Percentiles rank a stretch among this genome's conserved stretches.
These are phyloP conservation scores for Azolla pinnata DNA, from an alignment of 75 land plant species.

Conservation along the genomic window DNA sequence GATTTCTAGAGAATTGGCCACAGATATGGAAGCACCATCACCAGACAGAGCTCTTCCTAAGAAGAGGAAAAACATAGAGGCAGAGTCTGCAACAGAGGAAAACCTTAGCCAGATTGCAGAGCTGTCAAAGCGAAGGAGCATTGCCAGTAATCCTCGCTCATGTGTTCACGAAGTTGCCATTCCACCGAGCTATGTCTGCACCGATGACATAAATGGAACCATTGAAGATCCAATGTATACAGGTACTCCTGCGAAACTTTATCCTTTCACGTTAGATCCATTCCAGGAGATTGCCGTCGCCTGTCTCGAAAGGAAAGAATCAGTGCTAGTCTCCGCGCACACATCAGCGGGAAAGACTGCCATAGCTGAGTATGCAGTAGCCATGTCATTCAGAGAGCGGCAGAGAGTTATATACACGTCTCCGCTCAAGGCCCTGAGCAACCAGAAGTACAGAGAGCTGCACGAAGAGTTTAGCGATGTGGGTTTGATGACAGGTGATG, in stretches of 20 bases:
- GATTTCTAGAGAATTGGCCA: too few relatives aligned
- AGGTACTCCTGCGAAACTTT: conserved; percentile 52
- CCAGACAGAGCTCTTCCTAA: too few relatives aligned
- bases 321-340: conserved; percentile 50
- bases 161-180: conserved; percentile 90
- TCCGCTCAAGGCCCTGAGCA: conserved; percentile 49
- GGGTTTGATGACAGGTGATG: conserved; percentile 57
- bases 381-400: conserved; percentile 50
- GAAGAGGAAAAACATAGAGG: too few relatives aligned
- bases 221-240: conserved; percentile 49
- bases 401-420: conserved; percentile 52
- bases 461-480: conserved; percentile 46
- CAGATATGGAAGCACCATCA: too few relatives aligned
- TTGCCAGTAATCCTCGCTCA: conserved; percentile 18
- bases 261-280: conserved; percentile 43
- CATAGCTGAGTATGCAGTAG: conserved; percentile 53
- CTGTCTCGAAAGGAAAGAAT: conserved; percentile 52
- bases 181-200: conserved; percentile 40
- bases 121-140: conserved; percentile 24
- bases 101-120: conserved; percentile 10
- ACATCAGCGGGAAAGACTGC: conserved; percentile 56
- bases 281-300: conserved; percentile 51
- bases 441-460: conserved; percentile 54
- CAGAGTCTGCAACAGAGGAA: too few relatives aligned
- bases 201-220: conserved; percentile 59